Evolutionary conservation across 2,329 filamentous ascomycete genomes (phyloP).

Genomic region (Fusarium sp.): DNA sequence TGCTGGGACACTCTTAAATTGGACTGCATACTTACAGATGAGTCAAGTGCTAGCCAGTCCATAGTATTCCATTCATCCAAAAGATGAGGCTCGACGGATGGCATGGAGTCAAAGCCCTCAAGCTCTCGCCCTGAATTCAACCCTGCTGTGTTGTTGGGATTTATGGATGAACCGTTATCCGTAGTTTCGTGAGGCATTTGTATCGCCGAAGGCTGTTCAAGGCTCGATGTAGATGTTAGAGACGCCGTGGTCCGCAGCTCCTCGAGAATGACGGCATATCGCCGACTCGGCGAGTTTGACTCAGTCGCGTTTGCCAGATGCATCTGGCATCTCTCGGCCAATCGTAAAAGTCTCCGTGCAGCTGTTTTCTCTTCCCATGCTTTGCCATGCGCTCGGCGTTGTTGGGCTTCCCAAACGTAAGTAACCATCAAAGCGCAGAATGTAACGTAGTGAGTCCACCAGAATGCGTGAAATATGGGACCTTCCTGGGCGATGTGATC

Average conservation of each 20-base stretch:
- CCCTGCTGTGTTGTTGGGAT: not conserved
- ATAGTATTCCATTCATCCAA: conserved; percentile 36
- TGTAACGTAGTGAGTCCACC: conserved; percentile 67
- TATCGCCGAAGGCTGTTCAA: not conserved
- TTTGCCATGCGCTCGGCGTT: conserved; percentile 30
- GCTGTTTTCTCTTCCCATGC: conserved; percentile 23
- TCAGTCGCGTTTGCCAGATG: conserved; percentile 36
- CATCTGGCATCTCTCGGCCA: conserved; percentile 45
- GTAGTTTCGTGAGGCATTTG: not conserved
- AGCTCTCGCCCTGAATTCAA: not conserved
- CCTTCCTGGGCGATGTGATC: conserved; percentile 56
- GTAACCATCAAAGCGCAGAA: conserved; percentile 67
- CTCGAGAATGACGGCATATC: conserved; percentile 38
- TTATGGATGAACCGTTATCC: not conserved
- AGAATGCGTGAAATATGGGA: conserved; percentile 61
- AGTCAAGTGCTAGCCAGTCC: conserved; percentile 38
- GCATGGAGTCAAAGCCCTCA: not conserved
- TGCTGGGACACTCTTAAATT: not conserved
- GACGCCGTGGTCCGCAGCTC: conserved; percentile 26
- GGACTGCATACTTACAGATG: conserved; percentile 26
- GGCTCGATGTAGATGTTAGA: not conserved
- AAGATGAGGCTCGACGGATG: conserved; percentile 11
- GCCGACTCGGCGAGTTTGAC: conserved; percentile 37
- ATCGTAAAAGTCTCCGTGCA: conserved; percentile 31
- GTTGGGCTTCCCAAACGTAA: conserved; percentile 62